phyloP scores from a whole-genome alignment of 129 eudicot species.

The Scalesia atractyloides region DNA sequence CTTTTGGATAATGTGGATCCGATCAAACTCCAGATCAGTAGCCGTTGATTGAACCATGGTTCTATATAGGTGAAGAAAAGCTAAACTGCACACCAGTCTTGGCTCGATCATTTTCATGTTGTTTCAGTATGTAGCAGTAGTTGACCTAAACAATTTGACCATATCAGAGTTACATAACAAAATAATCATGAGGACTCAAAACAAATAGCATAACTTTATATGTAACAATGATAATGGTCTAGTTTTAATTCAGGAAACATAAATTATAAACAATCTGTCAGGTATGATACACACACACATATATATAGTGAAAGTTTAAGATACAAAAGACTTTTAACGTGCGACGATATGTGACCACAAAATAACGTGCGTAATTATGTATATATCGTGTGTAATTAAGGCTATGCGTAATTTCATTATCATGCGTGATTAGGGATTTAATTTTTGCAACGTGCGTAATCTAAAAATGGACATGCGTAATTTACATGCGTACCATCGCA shows the following conservation, averaged over 20 bases:
- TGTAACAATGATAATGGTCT: neutral
- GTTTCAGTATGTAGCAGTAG: conserved; percentile 76
- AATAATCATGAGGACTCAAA: neutral
- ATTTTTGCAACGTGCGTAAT: too few relatives aligned
- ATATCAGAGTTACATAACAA: conserved; percentile 11
- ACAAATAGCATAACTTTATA: neutral
- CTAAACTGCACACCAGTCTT: conserved; percentile 86
- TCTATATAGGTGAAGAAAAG: conserved; percentile 72
- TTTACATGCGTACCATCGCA: too few relatives aligned
- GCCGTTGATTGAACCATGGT: conserved; percentile 14
- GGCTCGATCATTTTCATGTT: conserved; percentile 71
- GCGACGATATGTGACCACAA: too few relatives aligned
- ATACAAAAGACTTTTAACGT: too few relatives aligned
- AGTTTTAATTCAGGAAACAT: neutral
- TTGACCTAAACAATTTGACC: conserved; percentile 62
- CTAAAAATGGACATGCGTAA: too few relatives aligned
- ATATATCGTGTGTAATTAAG: too few relatives aligned
- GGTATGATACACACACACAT: neutral
- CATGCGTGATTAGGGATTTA: too few relatives aligned
- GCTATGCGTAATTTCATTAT: too few relatives aligned
- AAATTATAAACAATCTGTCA: neutral
- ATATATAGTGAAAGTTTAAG: too few relatives aligned
- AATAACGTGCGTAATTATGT: too few relatives aligned
- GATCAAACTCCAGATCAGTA: conserved; percentile 12
- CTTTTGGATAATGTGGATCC: neutral